phyloP scores from a whole-genome alignment of 768 basidiomycete species.

The Psilocybe subaeruginosa region DNA sequence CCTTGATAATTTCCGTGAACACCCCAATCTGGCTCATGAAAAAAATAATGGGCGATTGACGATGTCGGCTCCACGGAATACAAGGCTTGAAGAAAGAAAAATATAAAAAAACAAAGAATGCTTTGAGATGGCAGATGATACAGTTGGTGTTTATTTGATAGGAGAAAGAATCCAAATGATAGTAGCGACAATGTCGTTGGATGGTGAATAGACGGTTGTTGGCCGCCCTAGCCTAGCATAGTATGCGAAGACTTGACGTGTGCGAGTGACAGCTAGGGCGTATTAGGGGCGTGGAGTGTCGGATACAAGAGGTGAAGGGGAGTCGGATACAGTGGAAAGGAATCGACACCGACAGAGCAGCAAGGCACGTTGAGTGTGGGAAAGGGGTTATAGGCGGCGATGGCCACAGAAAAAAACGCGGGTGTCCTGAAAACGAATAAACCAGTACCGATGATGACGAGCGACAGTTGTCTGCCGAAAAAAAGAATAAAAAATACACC shows the following conservation, averaged over 20 bases:
- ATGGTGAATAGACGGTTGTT: neutral
- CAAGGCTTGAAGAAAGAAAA: neutral
- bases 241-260: neutral
- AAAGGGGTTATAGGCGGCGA: neutral
- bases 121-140: conserved; percentile 7
- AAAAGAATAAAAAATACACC: conserved; percentile 5
- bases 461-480: conserved; percentile 1
- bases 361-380: neutral
- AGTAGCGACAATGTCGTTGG: conserved; percentile 1
- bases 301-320: neutral
- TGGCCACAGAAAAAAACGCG: conserved; percentile 1
- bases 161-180: conserved; percentile 12
- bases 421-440: conserved; percentile 15
- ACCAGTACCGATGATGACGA: conserved; percentile 5
- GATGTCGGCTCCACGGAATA: neutral
- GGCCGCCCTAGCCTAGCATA: conserved; percentile 10
- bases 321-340: neutral
- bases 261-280: conserved; percentile 1
- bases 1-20: neutral
- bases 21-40: neutral
- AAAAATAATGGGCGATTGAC: neutral
- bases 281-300: neutral
- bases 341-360: neutral
- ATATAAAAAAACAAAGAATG: neutral
- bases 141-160: conserved; percentile 14